phyloP scores from a whole-genome alignment of 2,329 filamentous ascomycete genomes.

The Calonectria pauciramosa region DNA sequence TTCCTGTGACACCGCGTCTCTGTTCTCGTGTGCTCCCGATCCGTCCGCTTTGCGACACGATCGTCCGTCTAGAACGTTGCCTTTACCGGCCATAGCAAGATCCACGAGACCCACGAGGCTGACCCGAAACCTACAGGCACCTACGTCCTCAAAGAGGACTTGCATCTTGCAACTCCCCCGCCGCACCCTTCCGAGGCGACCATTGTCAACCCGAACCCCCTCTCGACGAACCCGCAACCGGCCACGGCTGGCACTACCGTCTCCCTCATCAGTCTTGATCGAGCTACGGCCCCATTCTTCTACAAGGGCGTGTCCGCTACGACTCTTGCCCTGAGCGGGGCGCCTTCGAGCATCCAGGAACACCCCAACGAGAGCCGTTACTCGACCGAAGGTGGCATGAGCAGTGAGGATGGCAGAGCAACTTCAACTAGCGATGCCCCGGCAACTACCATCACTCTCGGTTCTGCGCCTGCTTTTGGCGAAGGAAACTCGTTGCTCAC shows the following conservation, averaged over 20 bases:
- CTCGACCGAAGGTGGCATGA: constrained; percentile 71
- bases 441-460: constrained; percentile 55
- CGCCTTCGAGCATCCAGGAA: constrained; percentile 70
- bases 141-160: constrained; percentile 90
- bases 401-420: constrained; percentile 68
- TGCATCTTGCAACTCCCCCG: constrained; percentile 93
- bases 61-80: not conserved
- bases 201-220: constrained; percentile 87
- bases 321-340: constrained; percentile 60
- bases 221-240: constrained; percentile 87
- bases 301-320: constrained; percentile 68
- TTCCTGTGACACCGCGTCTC: constrained; percentile 15
- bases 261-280: constrained; percentile 80
- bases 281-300: constrained; percentile 65
- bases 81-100: not conserved
- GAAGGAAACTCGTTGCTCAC: constrained; percentile 85
- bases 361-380: constrained; percentile 71
- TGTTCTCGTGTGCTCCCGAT: not conserved
- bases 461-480: constrained; percentile 79
- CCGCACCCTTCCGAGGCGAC: constrained; percentile 96
- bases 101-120: constrained; percentile 14
- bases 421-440: constrained; percentile 67
- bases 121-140: constrained; percentile 70
- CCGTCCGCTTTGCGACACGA: not conserved
- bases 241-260: constrained; percentile 88